Base-by-base conservation (phyloP, 2,329 filamentous ascomycete species). In the Fusarium kyushuense region DNA sequence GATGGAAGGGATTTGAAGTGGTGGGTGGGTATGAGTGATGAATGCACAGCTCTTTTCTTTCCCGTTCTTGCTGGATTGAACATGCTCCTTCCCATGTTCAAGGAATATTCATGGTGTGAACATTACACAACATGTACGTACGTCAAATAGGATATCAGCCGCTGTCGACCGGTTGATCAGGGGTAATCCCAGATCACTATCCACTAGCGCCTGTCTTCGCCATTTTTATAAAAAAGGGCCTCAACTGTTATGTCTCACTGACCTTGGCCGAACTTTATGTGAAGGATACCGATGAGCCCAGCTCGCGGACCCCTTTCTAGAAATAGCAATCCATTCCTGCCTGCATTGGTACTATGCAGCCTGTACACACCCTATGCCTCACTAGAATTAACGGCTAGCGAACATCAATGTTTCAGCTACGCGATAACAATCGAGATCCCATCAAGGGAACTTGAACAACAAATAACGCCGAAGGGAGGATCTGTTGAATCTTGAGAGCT, bases 331-430 rank as follows among this genome's bases (percentile, higher is more conserved):
- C 45, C 41, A 27, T 45, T 23, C 19, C 19, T 36, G 10, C 17
- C 9, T 36, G 10, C 35, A 9, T 33, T 21, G 12, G 35, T 38
- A 19, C 11, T 38, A n/a, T 38, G 12, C 35, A 41, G 38, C 23
- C 38, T 36, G 33, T 58, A 49, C 42, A 49, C 56, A 52, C 36
- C 63, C 55, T 46, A 53, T 47, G 43, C 47, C 47, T 69, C 55
- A 47, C 60, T 57, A 69, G 65, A 49, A 47, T 52, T 52, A 46
- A 49, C 54, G 29, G 29, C 59, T 60, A 68, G 55, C 36, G 42
- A 61, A 65, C 65, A 65, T 68, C 54, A 69, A 49, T 69, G 54
- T 68, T 61, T 62, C 62, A 52, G 51, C 55, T 61, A 40, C 36
- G 21, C 43, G 23, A 35, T 51, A 19, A 45, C 35, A 54, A 47